Conservation (phyloP, 441 rosid genomes). For the Omphalea diandra region DNA sequence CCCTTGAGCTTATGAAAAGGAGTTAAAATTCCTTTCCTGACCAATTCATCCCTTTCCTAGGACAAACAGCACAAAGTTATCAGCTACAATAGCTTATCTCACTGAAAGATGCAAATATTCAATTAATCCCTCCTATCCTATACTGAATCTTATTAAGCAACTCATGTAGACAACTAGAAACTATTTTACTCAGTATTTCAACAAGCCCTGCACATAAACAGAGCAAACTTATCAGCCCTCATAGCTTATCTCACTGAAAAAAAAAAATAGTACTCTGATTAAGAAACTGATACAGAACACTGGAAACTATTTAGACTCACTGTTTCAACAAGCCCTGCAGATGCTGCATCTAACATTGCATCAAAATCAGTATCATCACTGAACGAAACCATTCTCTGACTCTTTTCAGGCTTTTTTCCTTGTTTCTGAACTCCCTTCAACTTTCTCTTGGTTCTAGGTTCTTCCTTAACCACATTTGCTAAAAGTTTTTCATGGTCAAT, state of each 20-base stretch:
- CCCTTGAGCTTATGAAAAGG: constrained; percentile 95
- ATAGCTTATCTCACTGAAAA: constrained; percentile 11
- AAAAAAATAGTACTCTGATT: constrained; percentile 18
- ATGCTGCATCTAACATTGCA: constrained; percentile 74
- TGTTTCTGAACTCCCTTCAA: constrained; percentile 43
- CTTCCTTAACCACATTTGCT: constrained; percentile 62
- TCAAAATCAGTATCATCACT: constrained; percentile 85
- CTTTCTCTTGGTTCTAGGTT: constrained; percentile 52
- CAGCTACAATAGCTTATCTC: constrained; percentile 1
- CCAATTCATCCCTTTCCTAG: constrained; percentile 96
- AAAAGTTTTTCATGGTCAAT: constrained; percentile 39
- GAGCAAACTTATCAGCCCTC: constrained; percentile 8
- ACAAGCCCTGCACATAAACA: constrained; percentile 66
- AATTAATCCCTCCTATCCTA: constrained; percentile 13
- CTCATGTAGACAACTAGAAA: constrained; percentile 6
- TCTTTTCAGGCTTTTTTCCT: constrained; percentile 45
- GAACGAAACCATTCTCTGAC: constrained; percentile 56
- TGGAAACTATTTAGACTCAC: constrained; percentile 39
- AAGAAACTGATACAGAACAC: constrained; percentile 10
- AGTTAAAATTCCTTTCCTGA: constrained; percentile 91
- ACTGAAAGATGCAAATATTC: constrained; percentile 11
- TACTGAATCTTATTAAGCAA: constrained; percentile 15
- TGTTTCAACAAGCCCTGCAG: constrained; percentile 91
- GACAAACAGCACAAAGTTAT: constrained; percentile 29
- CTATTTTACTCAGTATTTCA: constrained; percentile 63